These are phyloP conservation scores for Verticillium klebahnii DNA, from an alignment of 2,329 filamentous ascomycete genomes.

Conservation along the genomic window DNA sequence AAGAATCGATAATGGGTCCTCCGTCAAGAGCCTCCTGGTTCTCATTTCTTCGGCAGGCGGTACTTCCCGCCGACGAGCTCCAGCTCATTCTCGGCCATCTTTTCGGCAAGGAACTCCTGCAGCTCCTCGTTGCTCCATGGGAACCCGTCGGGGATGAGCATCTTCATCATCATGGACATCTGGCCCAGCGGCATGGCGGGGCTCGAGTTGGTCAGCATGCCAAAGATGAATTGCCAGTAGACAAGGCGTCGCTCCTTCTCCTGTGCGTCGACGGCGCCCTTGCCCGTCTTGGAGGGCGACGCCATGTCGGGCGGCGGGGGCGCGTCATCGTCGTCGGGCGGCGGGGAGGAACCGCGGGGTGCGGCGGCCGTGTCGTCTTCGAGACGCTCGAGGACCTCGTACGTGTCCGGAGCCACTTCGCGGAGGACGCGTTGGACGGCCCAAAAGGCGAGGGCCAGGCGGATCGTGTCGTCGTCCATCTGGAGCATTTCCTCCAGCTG, in stretches of 20 bases:
- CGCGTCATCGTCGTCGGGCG: slow-evolving; percentile 14
- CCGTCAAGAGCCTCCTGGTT: not conserved
- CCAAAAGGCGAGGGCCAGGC: slow-evolving; percentile 68
- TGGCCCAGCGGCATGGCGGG: slow-evolving; percentile 72
- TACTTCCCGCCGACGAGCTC: slow-evolving; percentile 70
- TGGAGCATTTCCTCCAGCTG: slow-evolving; percentile 54
- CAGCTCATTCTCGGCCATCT: slow-evolving; percentile 68
- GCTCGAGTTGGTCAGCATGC: slow-evolving; percentile 91
- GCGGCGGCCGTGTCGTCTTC: slow-evolving; percentile 33
- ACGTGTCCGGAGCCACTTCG: slow-evolving; percentile 49
- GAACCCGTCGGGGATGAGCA: slow-evolving; percentile 84
- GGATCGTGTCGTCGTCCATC: slow-evolving; percentile 71
- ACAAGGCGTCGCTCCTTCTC: slow-evolving; percentile 56
- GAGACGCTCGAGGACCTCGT: slow-evolving; percentile 63
- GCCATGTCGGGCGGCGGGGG: slow-evolving; percentile 16
- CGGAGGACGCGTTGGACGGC: slow-evolving; percentile 60
- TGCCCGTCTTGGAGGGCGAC: slow-evolving; percentile 43
- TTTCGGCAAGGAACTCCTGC: slow-evolving; percentile 70
- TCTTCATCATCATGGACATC: slow-evolving; percentile 93
- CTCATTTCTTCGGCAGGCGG: slow-evolving; percentile 56
- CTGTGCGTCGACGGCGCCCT: slow-evolving; percentile 53
- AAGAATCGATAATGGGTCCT: not conserved
- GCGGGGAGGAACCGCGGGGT: slow-evolving; percentile 13
- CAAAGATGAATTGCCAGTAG: slow-evolving; percentile 88
- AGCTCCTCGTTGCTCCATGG: slow-evolving; percentile 87